Conservation (phyloP, 352 stramenopile genomes). For the Thalassiosira mediterranea region DNA sequence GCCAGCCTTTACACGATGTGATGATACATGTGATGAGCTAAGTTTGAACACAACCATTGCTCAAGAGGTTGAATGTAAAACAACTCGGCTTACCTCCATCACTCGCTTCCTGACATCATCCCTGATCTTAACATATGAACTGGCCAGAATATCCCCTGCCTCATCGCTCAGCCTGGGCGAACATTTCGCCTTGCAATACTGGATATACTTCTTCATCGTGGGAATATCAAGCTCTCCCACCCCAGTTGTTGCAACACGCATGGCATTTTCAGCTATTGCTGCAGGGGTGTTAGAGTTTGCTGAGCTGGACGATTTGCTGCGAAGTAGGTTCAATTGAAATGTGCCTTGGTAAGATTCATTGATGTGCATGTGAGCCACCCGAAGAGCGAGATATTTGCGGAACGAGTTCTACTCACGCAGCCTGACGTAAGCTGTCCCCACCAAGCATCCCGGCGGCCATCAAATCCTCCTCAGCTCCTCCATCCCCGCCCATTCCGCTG, state of each 20-base stretch:
- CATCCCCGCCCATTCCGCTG: constrained; percentile 36
- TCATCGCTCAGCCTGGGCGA: constrained; percentile 89
- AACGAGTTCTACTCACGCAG: constrained; percentile 42
- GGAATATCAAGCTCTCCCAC: constrained; percentile 82
- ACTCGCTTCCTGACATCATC: constrained; percentile 91
- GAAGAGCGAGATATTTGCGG: background rate
- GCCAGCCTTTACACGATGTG: too few species aligned
- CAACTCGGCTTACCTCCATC: too few species aligned
- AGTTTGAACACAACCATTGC: too few species aligned
- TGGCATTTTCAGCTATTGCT: constrained; percentile 81
- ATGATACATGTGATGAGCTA: too few species aligned
- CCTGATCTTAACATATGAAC: constrained; percentile 97
- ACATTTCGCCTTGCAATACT: constrained; percentile 95
- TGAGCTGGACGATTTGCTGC: constrained; percentile 41
- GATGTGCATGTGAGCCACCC: background rate
- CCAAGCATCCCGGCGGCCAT: constrained; percentile 55
- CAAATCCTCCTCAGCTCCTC: constrained; percentile 57
- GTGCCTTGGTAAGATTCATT: background rate
- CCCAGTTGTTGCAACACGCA: constrained; percentile 72
- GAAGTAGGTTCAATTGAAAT: background rate
- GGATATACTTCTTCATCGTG: constrained; percentile 97
- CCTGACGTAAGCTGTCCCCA: constrained; percentile 43
- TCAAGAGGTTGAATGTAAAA: too few species aligned
- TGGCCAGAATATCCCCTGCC: constrained; percentile 91
- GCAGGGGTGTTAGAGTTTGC: constrained; percentile 56